Conservation (phyloP, 768 basidiomycete genomes). For the Termitomyces sp. region DNA sequence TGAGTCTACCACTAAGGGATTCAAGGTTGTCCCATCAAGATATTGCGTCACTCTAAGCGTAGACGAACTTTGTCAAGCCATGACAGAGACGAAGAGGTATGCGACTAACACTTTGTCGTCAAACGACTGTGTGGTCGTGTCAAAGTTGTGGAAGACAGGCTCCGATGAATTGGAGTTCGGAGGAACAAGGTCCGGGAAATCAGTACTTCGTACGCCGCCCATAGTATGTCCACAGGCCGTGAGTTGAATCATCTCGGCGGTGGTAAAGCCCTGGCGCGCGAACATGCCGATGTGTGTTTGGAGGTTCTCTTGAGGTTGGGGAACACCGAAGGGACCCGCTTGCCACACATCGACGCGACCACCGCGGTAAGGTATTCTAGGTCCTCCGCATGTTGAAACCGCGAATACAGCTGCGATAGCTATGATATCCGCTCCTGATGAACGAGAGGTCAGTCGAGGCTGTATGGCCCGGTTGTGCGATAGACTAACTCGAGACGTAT, state of each 20-base stretch:
- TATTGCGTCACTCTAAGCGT: constrained; percentile 34
- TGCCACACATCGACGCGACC: constrained; percentile 38
- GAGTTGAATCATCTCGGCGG: constrained; percentile 47
- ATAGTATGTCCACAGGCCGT: constrained; percentile 51
- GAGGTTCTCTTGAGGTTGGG: constrained; percentile 40
- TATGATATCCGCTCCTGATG: constrained; percentile 42
- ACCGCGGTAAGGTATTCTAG: constrained; percentile 37
- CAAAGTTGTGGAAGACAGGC: constrained; percentile 35
- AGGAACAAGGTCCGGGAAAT: constrained; percentile 42
- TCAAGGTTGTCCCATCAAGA: constrained; percentile 34
- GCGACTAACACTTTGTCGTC: constrained; percentile 38
- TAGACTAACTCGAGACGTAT: constrained; percentile 40
- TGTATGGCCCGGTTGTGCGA: background rate
- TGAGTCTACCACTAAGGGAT: constrained; percentile 32
- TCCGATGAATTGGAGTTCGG: constrained; percentile 24
- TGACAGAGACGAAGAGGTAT: background rate
- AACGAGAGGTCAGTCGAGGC: background rate
- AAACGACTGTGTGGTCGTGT: constrained; percentile 34
- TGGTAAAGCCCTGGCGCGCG: constrained; percentile 39
- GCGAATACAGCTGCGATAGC: constrained; percentile 36
- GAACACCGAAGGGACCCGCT: constrained; percentile 39
- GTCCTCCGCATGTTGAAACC: constrained; percentile 43
- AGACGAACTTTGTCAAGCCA: background rate
- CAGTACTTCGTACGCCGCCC: constrained; percentile 44
- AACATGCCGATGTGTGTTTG: constrained; percentile 37